Base-by-base conservation (phyloP, 495 filamentous ascomycete species). In the Aspergillus ellipticus region DNA sequence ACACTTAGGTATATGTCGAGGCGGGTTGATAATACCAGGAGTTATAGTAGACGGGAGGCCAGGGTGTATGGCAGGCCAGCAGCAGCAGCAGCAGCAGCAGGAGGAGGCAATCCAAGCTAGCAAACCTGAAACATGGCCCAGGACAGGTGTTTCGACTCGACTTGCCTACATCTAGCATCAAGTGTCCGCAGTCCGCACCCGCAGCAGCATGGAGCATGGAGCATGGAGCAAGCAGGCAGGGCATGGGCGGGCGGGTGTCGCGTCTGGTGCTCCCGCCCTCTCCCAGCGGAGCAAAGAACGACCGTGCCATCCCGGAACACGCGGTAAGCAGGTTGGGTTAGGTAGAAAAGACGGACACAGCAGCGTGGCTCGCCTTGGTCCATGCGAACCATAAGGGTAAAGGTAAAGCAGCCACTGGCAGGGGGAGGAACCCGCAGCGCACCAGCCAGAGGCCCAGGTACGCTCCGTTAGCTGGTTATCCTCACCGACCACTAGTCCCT, bases 401-500 rank as follows among this genome's bases (percentile, higher is more conserved):
- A 35, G 26, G 21, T 21, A 22, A 47, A 35, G 52, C 52, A 47
- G 52, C 52, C 42, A 54, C 20, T 54, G 26, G 37, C 26, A 29
- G 11, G 15, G 29, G 31, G 26, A 41, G 19, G 22, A 41, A 7
- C 16, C 9, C 19, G 31, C 31, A 10, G 13, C 31, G 13, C 22
- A 31, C 47, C 47, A 49, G 47, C 31, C 47, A 29, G 51, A 52
- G 7, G 50, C 17, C 33, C 51, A 22, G 51, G 22, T 31, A 47
- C 20, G 42, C 13, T 47, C 43, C 42, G 6, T 4, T 16, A 48
- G 16, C 20, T 41, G 8, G 16, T 28, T 6, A 17, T 41, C 33
- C 16, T 55, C 53, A 55, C 53, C 53, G 53, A 54, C 52, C 42
- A 31, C 43, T 55, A 39, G 29, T 49, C n/a, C n/a, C n/a, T n/a